phyloP scores from a whole-genome alignment of 192 early-diverging fungal genomes.

The Coemansia sp. region DNA sequence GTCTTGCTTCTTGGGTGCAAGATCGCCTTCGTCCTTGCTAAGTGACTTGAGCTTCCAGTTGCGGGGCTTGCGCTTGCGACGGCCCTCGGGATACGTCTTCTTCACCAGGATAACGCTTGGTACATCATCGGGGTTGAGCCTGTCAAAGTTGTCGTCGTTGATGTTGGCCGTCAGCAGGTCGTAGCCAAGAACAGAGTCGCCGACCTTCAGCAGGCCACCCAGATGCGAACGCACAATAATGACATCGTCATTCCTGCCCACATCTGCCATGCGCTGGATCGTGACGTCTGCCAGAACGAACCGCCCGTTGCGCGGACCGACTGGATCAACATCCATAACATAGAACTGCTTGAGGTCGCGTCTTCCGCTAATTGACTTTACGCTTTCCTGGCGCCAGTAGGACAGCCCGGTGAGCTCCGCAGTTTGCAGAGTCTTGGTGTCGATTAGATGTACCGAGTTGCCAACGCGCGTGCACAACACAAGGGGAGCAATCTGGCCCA shows the following conservation, averaged over 20 bases:
- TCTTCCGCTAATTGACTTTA: constrained; percentile 70
- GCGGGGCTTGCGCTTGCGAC: constrained; percentile 80
- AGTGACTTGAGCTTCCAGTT: constrained; percentile 92
- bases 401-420: constrained; percentile 71
- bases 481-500: constrained; percentile 85
- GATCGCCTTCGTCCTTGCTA: constrained; percentile 88
- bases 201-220: constrained; percentile 85
- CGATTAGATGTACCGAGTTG: constrained; percentile 83
- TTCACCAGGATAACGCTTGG: constrained; percentile 92
- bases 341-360: constrained; percentile 91
- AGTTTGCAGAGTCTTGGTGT: constrained; percentile 78
- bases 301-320: constrained; percentile 74
- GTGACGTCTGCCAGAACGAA: constrained; percentile 87
- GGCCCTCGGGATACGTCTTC: constrained; percentile 86
- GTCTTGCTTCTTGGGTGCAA: constrained; percentile 73
- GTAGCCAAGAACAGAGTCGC: constrained; percentile 92
- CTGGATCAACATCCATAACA: constrained; percentile 88
- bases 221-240: constrained; percentile 89
- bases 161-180: constrained; percentile 85
- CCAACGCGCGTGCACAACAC: constrained; percentile 82
- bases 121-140: constrained; percentile 60
- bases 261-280: constrained; percentile 73
- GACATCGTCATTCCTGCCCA: constrained; percentile 82
- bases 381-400: constrained; percentile 83
- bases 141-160: constrained; percentile 85